Evolutionary conservation across 306 rosid genomes (phyloP), one percentile per base, ranked within the genome.

Genomic region (Casuarina equisetifolia): DNA sequence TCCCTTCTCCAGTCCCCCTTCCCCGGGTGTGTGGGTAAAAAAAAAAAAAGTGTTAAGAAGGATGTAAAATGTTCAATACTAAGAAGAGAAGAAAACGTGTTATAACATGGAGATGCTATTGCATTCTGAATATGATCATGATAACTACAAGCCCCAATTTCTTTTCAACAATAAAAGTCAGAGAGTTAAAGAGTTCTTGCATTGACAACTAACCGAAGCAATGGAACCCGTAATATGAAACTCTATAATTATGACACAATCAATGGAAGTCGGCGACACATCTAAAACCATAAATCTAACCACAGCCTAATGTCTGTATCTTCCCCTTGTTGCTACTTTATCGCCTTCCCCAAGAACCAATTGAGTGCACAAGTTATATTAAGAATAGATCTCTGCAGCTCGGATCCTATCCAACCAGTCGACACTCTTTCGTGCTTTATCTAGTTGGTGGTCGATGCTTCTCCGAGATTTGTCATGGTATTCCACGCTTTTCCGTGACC

Each of bases 371-470:
- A 78, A 81, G 78, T 73, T 35, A 35, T 11, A 4, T 9, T 4
- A 58, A 57, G 16, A 58, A 58, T 25, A 85, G 36, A 10, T 74
- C 90, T 84, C 89, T 43, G 89, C 79, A 20, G 93, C 85, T 78
- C 93, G 91, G 66, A 88, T 83, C 82, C 93, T 85, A 36, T 93
- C 98, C 85, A 93, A 85, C 98, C 98, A 91, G 81, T 93, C 97
- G 4, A 93, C 85, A 57, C 95, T 93, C 87, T 88, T 91, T 76
- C 95, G 82, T 0, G 89, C 89, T 82, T 90, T 89, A 77, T 93
- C 95, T 39, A 91, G 82, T 88, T 93, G 95, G 75, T 82, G 86
- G 72, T 93, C 98, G 5, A 91, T 72, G 40, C 97, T 91, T 84
- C 88, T 88, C 76, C 95, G 79, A 20, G 97, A 89, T 72, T 84